These are phyloP conservation scores for Dissophora globulifera DNA, from an alignment of 192 early-diverging fungal species.

Conservation along the genomic window DNA sequence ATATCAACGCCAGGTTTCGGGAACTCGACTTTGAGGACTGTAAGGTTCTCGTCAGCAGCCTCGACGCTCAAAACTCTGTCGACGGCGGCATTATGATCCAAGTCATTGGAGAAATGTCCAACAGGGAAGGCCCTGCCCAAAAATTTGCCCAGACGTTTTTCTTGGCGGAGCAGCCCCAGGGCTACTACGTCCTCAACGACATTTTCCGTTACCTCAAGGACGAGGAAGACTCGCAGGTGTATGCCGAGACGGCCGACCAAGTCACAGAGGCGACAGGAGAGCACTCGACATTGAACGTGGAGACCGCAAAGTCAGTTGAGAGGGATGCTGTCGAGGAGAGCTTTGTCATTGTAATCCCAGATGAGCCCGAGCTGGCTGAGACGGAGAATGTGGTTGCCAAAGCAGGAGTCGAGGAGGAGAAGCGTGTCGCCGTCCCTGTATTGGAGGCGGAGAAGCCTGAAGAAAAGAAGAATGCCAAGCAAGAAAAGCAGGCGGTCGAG, in stretches of 20 bases:
- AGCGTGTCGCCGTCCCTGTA: not conserved
- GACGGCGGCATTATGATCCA: constrained; percentile 87
- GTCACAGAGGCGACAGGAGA: not conserved
- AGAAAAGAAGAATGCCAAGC: constrained; percentile 16
- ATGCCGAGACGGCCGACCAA: constrained; percentile 29
- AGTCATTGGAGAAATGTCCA: constrained; percentile 93
- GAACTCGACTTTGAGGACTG: constrained; percentile 85
- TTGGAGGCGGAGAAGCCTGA: constrained; percentile 2
- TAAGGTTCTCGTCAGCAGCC: constrained; percentile 88
- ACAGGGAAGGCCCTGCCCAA: constrained; percentile 77
- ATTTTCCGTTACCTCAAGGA: constrained; percentile 94
- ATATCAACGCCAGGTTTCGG: constrained; percentile 79
- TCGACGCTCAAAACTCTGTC: constrained; percentile 82
- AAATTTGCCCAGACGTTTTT: constrained; percentile 95
- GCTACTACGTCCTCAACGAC: constrained; percentile 95
- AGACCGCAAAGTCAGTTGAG: constrained; percentile 2
- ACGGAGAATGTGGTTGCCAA: not conserved
- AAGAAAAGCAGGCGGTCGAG: constrained; percentile 3
- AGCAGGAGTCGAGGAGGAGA: not conserved
- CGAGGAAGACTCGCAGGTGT: constrained; percentile 62
- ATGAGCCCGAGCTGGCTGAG: not conserved
- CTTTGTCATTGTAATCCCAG: no score
- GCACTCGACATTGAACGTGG: constrained; percentile 2
- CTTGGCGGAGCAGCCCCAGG: constrained; percentile 86
- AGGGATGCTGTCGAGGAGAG: not conserved